Evolutionary conservation across 352 stramenopile species (phyloP), one percentile per base, ranked within the genome.

Genomic region (Pythium myriotylum): DNA sequence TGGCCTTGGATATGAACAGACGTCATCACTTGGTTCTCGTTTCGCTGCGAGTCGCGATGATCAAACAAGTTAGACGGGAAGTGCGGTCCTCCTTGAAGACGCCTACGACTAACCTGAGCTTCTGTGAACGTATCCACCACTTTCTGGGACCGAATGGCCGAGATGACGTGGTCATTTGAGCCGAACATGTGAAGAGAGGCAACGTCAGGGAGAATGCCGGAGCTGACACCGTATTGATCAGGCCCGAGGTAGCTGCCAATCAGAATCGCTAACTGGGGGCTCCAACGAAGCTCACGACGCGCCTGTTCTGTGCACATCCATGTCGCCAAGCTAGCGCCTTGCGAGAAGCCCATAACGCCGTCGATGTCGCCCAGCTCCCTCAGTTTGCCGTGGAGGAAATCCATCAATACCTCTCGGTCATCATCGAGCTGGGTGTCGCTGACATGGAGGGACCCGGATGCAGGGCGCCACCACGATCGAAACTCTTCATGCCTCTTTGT

Each of bases 311-410:
- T 85, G 64, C 86, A 93, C 68, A 95, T 82, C 84, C 84, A 93
- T 45, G 86, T 76, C 23, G 84, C 86, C 16, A 95, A 67, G 54
- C 72, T 89, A 17, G 86, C 86, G 35, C 86, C 86, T 62, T 95
- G 86, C 3, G 84, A 93, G 60, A 95, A 95, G 4, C 86, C 86
- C n/a, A 95, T 56, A 4, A 95, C 82, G 32, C 77, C 84, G 51
- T 95, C 86, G 17, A 93, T 67, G 1, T 85, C 67, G 46, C 84
- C 83, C 3, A 90, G 46, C 48, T 84, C 72, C 4, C 69, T 53
- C 26, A 94, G 63, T 41, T 88, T 81, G 22, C 70, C 62, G 17
- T 77, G 77, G 52, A 94, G 41, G 51, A 87, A 91, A 9, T 54
- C 40, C 54, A 94, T 37, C 23, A 92, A 68, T 20, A 86, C 65